Conservation (phyloP, 768 basidiomycete genomes). For the Auriscalpium orientale region DNA sequence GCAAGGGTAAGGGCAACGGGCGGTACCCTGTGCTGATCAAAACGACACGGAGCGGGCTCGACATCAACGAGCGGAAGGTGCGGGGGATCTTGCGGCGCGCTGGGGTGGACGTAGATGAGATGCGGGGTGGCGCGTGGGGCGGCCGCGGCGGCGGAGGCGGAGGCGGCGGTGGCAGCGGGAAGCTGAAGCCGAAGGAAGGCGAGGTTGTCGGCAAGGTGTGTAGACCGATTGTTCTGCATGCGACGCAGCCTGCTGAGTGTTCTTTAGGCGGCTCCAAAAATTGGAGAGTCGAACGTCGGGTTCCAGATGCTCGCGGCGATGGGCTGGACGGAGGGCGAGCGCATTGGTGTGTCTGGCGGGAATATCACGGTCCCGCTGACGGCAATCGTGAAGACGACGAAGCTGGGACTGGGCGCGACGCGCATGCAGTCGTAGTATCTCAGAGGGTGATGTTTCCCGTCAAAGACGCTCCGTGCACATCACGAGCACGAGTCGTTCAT, state of each 20-base stretch:
- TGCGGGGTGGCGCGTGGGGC: conserved; percentile 25
- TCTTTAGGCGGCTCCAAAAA: conserved; percentile 67
- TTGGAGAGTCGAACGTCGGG: conserved; percentile 73
- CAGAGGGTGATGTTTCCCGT: too few species aligned
- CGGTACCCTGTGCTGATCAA: conserved; percentile 75
- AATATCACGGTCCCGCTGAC: conserved; percentile 63
- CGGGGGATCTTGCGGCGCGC: conserved; percentile 28
- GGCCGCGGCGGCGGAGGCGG: conserved; percentile 21
- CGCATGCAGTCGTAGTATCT: too few species aligned
- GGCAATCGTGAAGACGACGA: conserved; percentile 82
- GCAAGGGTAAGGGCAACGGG: conserved; percentile 58
- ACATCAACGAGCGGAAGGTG: conserved; percentile 56
- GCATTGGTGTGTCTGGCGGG: conserved; percentile 61
- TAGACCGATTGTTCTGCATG: neutral
- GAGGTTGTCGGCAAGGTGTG: conserved; percentile 79
- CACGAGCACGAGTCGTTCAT: too few species aligned
- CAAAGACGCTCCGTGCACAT: too few species aligned
- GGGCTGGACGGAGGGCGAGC: conserved; percentile 85
- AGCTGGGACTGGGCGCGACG: conserved; percentile 71
- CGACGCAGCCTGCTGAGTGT: neutral
- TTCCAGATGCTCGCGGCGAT: conserved; percentile 82
- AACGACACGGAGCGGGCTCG: conserved; percentile 50
- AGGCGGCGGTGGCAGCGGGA: conserved; percentile 24
- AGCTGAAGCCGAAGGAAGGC: conserved; percentile 58
- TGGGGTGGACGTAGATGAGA: conserved; percentile 8